phyloP scores from a whole-genome alignment of 2,329 filamentous ascomycete species.

The Colletotrichum gigasporum region DNA sequence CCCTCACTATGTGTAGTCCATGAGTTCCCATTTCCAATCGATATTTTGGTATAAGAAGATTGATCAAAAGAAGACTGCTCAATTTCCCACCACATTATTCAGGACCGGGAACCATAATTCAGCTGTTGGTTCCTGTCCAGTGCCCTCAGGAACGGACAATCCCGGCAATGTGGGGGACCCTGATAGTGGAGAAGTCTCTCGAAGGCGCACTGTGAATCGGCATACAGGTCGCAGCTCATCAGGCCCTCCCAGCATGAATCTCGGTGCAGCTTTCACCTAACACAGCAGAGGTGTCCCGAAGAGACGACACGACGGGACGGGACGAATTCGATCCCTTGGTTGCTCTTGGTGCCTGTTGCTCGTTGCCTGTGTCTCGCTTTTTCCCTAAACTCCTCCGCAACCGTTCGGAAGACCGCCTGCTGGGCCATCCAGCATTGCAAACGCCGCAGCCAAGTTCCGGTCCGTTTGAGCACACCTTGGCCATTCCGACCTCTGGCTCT shows the following conservation, averaged over 20 bases:
- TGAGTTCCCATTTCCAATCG: no score
- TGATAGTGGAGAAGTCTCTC: background rate
- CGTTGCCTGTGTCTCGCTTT: background rate
- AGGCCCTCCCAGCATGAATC: constrained; percentile 11
- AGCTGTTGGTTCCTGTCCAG: no score
- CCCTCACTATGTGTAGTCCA: no score
- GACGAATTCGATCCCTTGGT: background rate
- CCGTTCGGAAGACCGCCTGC: background rate
- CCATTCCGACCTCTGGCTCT: background rate
- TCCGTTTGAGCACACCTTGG: constrained; percentile 1
- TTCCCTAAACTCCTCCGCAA: background rate
- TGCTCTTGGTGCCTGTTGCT: background rate
- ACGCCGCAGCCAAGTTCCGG: background rate
- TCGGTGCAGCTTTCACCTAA: constrained; percentile 1
- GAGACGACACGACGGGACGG: constrained; percentile 12
- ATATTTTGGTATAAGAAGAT: no score
- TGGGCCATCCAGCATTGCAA: background rate
- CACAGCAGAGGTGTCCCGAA: constrained; percentile 9
- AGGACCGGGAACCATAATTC: no score
- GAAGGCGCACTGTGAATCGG: background rate
- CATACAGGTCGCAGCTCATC: background rate
- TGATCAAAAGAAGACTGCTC: no score
- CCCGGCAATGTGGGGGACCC: no score
- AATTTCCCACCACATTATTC: no score
- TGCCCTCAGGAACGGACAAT: no score